Evolutionary conservation across 2,329 filamentous ascomycete species (phyloP), one percentile per base, ranked within the genome.

Genomic region (Scedosporium dehoogii): DNA sequence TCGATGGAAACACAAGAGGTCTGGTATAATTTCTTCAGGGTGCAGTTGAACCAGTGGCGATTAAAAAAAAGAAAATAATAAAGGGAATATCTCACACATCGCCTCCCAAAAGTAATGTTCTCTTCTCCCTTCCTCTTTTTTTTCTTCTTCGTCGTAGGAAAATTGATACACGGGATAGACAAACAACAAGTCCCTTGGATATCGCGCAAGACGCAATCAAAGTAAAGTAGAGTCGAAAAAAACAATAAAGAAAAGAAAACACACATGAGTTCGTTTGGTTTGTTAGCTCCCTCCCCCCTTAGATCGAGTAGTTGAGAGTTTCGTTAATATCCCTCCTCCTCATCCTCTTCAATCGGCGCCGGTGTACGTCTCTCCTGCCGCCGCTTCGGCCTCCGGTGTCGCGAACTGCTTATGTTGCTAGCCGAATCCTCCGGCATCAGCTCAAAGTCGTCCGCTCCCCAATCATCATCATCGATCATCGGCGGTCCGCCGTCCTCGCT

Each of bases 341-440:
- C 78, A 67, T 93, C 90, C 71, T 91, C 88, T 69, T 88, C 85
- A 62, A 91, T 89, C 5, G 85, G 83, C 14, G 88, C 88, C 1
- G 89, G 89, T 21, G 88, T 91, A 64, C 86, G 80, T 66, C 88
- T 79, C 74, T 90, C 86, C 65, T 82, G 84, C 68, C 85, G 81
- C 69, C 86, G 78, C 78, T 88, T 89, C 51, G 84, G 87, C 69
- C 85, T 79, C 67, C 86, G 80, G 69, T 88, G 80, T 67, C 88
- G 74, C 61, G 86, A 87, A 70, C 86, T 89, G 70, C 85, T 87
- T 64, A 93, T 90, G 70, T 92, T 92, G 73, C 89, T 92, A 25
- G 90, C 90, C 62, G 84, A 88, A 72, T 93, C 90, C 69, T 93
- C 90, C 0, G 90, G 90, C 67, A 86, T 86, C 58, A 93, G 78